These are phyloP conservation scores for Eucalyptus camaldulensis DNA, from an alignment of 345 rosid genomes.

Conservation along the genomic window DNA sequence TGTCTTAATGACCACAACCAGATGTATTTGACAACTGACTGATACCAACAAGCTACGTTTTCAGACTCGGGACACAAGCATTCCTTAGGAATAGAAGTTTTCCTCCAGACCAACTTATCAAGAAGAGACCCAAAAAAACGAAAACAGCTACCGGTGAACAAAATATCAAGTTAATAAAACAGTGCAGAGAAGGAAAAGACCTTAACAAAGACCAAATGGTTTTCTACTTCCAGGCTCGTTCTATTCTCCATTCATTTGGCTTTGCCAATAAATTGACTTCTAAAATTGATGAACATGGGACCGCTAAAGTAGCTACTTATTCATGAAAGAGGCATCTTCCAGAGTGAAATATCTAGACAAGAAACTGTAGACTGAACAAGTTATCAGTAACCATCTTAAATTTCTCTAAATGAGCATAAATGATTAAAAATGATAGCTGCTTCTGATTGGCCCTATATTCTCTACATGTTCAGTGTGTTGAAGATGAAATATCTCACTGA, in stretches of 20 bases:
- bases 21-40: neutral
- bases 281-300: neutral
- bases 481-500: neutral
- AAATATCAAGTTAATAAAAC: neutral
- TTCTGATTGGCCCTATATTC: neutral
- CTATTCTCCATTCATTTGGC: neutral
- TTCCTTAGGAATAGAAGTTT: neutral
- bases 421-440: neutral
- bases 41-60: neutral
- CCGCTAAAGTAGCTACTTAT: neutral
- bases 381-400: neutral
- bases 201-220: neutral
- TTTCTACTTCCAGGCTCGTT: neutral
- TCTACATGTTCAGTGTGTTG: neutral
- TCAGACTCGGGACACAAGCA: neutral
- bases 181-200: neutral
- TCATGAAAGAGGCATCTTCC: neutral
- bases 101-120: neutral
- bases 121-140: neutral
- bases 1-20: neutral
- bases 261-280: neutral
- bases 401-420: neutral
- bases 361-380: neutral
- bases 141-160: neutral
- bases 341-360: neutral